Evolutionary conservation across 495 filamentous ascomycete species (phyloP).

Genomic region (Aspergillus taichungensis): DNA sequence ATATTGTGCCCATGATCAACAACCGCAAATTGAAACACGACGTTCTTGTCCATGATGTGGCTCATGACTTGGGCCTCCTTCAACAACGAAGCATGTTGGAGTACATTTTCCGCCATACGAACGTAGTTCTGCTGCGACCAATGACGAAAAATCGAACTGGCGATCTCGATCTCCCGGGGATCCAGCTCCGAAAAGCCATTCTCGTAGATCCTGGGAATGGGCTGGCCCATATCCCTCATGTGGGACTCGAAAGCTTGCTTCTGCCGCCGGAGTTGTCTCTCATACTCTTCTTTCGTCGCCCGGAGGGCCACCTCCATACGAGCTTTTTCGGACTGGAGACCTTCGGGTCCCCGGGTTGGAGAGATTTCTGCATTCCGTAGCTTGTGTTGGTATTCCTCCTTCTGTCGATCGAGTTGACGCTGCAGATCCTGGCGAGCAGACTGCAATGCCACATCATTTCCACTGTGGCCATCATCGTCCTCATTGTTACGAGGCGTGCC

Average conservation of each 20-base stretch:
- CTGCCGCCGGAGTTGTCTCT: conserved; percentile 66
- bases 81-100: conserved; percentile 76
- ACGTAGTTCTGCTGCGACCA: conserved; percentile 86
- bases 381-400: conserved; percentile 68
- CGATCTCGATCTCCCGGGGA: conserved; percentile 59
- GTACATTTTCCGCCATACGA: conserved; percentile 84
- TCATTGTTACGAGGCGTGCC: conserved; percentile 71
- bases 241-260: conserved; percentile 67
- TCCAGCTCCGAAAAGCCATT: conserved; percentile 53
- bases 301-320: conserved; percentile 79
- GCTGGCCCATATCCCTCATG: conserved; percentile 51
- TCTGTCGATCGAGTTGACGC: conserved; percentile 75
- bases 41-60: conserved; percentile 86
- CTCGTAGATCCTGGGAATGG: conserved; percentile 37
- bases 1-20: conserved; percentile 81
- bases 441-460: conserved; percentile 55
- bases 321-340: conserved; percentile 74
- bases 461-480: conserved; percentile 51
- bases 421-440: conserved; percentile 84
- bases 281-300: conserved; percentile 77
- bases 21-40: conserved; percentile 92
- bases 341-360: conserved; percentile 69
- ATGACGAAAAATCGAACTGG: conserved; percentile 53
- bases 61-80: conserved; percentile 99
- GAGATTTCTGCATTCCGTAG: conserved; percentile 67